Percentiles rank a stretch among this genome's conserved stretches.
Conservation (phyloP, 176 grass and related monocot genomes). For the Cocos nucifera region DNA sequence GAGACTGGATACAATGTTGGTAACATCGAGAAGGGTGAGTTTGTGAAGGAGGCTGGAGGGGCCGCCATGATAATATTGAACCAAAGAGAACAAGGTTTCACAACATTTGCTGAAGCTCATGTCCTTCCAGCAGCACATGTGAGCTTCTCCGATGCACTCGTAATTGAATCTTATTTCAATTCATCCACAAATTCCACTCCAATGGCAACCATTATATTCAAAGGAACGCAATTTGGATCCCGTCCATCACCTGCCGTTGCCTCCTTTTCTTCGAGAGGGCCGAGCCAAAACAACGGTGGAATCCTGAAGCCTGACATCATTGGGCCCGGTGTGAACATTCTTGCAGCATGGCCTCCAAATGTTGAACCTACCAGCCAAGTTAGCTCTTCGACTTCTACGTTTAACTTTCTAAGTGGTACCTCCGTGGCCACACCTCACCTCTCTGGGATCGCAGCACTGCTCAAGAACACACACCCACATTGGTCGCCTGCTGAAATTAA, state of each 20-base stretch:
- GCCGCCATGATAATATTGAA: slow-evolving; percentile 7
- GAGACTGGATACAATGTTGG: background rate
- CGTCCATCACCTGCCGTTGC: background rate
- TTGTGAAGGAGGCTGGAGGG: slow-evolving; percentile 7
- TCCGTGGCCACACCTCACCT: slow-evolving; percentile 2
- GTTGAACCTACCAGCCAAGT: background rate
- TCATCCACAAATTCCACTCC: background rate
- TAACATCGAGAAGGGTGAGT: background rate
- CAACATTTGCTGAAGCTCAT: background rate
- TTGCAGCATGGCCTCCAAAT: background rate
- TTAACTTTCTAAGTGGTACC: background rate
- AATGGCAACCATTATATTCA: background rate
- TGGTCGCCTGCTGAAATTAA: slow-evolving; percentile 3
- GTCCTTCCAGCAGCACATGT: slow-evolving; percentile 1
- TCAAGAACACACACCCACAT: background rate
- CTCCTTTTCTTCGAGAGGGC: slow-evolving; percentile 6
- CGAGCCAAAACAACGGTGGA: background rate
- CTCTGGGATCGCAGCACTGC: slow-evolving; percentile 1
- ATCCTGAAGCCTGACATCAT: slow-evolving; percentile 2
- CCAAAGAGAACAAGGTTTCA: background rate
- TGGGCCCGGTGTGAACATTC: background rate
- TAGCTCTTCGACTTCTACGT: background rate
- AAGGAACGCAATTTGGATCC: slow-evolving; percentile 1
- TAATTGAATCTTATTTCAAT: background rate
- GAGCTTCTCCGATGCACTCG: background rate